A percentile compares a stretch with the other conserved stretches of the same genome.
Conservation (phyloP, 345 rosid species). For the Citrus cavaleriei region DNA sequence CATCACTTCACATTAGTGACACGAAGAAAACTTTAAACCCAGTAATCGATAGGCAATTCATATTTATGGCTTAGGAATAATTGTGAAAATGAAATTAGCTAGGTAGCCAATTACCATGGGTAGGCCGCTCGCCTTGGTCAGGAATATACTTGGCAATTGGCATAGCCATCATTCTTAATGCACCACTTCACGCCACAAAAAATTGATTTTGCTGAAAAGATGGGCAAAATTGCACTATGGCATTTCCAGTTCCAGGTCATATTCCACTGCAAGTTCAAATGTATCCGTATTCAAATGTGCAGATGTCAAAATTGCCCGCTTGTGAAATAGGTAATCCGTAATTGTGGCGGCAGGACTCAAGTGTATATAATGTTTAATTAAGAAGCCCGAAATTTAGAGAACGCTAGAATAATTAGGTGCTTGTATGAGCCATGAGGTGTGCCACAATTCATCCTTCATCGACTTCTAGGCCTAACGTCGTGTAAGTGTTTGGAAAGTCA, state of each 20-base stretch:
- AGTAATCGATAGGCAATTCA: not conserved
- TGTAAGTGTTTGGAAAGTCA: no score
- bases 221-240: not conserved
- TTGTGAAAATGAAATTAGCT: not conserved
- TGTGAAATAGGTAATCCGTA: no score
- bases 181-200: not conserved
- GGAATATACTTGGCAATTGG: not conserved
- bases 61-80: not conserved
- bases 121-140: not conserved
- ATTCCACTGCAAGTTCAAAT: not conserved
- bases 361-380: no score
- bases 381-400: no score
- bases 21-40: not conserved
- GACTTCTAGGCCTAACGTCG: no score
- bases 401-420: no score
- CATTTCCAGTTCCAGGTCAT: not conserved
- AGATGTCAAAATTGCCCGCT: not conserved
- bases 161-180: not conserved
- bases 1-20: no score
- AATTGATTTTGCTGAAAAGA: not conserved
- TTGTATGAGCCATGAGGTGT: no score
- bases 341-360: not conserved
- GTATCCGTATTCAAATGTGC: no score
- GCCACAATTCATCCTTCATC: no score
- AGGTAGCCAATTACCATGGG: not conserved